These are phyloP conservation scores for Phanerochaete sordida DNA, from an alignment of 768 basidiomycete genomes.

Conservation along the genomic window DNA sequence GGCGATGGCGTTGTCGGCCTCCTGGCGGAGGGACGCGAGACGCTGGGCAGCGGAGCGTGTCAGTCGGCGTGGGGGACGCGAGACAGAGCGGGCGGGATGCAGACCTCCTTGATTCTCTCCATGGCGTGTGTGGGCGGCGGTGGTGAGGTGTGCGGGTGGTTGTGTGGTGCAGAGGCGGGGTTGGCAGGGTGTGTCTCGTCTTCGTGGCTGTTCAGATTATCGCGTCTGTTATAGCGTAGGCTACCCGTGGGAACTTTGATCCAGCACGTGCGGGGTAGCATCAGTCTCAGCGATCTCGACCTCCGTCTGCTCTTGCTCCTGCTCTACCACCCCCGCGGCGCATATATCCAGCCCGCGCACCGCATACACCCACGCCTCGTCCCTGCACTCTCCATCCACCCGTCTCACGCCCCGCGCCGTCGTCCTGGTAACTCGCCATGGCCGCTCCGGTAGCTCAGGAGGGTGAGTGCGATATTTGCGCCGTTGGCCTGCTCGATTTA, in stretches of 20 bases:
- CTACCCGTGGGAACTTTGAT: slow-evolving; percentile 33
- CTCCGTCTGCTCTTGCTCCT: background rate
- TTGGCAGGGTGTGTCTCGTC: slow-evolving; percentile 10
- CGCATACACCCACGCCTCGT: background rate
- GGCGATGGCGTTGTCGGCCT: slow-evolving; percentile 76
- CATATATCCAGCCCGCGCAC: background rate
- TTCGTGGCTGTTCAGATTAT: slow-evolving; percentile 22
- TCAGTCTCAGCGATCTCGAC: slow-evolving; percentile 10
- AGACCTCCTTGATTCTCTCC: slow-evolving; percentile 49
- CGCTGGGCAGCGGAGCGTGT: slow-evolving; percentile 41
- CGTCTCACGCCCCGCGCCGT: background rate
- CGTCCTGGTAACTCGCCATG: slow-evolving; percentile 37
- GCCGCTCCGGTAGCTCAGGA: slow-evolving; percentile 74
- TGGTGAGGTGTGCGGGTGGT: slow-evolving; percentile 18
- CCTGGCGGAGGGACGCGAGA: slow-evolving; percentile 72
- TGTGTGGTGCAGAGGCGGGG: slow-evolving; percentile 13
- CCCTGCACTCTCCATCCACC: background rate
- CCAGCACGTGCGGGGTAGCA: slow-evolving; percentile 10
- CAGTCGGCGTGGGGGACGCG: background rate
- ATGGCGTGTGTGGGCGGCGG: slow-evolving; percentile 23
- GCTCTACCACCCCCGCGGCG: background rate
- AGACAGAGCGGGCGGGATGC: background rate
- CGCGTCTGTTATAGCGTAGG: slow-evolving; percentile 21
- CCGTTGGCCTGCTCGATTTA: slow-evolving; percentile 16
- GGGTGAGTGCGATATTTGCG: slow-evolving; percentile 41